Base-by-base conservation (phyloP, 106 monocot species). In the Dioscorea alata region DNA sequence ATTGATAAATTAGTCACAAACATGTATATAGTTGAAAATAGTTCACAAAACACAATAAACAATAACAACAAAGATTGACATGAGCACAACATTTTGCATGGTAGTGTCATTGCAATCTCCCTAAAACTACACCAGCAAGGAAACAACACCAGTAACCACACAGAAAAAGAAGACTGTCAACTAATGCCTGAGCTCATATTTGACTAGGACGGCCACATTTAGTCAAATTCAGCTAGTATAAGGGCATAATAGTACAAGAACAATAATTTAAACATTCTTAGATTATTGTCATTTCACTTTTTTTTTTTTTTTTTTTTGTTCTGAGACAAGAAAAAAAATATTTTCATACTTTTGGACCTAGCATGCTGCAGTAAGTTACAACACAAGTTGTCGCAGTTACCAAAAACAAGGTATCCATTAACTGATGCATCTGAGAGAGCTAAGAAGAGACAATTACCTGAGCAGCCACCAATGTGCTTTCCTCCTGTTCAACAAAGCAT, bases 391-490 rank as follows among this genome's bases (percentile, higher is more conserved):
- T 20, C 19, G 1, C 16, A 8, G 8, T n/a, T 0, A n/a, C 19
- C 19, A 19, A n/a, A 19, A 58, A 2, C 19, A 51, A 51, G 17
- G 51, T 8, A 15, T 59, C 4, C 12, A 22, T 23, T 59, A 59
- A 59, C 42, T 42, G 42, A 59, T 13, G n/a, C 12, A 64, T 52
- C 25, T 13, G 0, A 50, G 8, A 59, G 48, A 49, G 17, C 58
- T 20, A 35, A 57, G 57, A 33, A 65, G 67, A 62, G 14, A 21
- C 19, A 20, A 19, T n/a, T 89, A 95, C 95, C 91, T 91, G 95
- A 84, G 72, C 95, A 95, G 13, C 95, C 95, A 73, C 95, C 95
- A 33, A 95, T 84, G 71, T 95, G 91, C 75, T 91, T 95, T 52
- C 95, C 95, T 10, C 95, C 91, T 95, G 88, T 75, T 64, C 51